These are phyloP conservation scores for Linnemannia zychae DNA, from an alignment of 192 early-diverging fungal genomes.

Conservation along the genomic window DNA sequence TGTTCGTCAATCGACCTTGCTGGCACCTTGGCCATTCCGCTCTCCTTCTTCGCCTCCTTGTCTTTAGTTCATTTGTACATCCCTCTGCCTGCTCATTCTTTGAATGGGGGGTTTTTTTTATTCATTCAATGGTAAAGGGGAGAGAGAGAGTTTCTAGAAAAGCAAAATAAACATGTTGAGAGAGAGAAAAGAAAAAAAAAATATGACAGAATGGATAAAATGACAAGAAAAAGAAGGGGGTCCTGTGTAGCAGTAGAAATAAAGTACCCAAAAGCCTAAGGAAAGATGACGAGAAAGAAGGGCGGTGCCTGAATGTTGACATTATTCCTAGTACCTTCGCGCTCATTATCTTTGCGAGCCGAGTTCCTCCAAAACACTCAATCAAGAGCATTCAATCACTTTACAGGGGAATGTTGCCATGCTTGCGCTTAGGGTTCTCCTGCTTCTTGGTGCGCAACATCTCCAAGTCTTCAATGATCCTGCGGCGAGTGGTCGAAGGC, in stretches of 20 bases:
- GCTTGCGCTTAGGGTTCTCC: constrained; percentile 90
- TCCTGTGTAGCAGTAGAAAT: neutral
- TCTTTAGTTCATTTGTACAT: neutral
- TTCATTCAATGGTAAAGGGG: neutral
- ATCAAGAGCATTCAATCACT: neutral
- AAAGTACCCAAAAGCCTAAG: neutral
- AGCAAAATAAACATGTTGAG: neutral
- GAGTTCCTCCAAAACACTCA: neutral
- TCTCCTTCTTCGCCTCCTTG: neutral
- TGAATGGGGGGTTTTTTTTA: neutral
- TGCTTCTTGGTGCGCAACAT: constrained; percentile 84
- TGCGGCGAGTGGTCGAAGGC: constrained; percentile 78
- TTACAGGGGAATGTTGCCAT: constrained; percentile 95
- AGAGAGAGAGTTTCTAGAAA: neutral
- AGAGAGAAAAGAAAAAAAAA: neutral
- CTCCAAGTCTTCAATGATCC: constrained; percentile 91
- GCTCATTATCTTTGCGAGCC: neutral
- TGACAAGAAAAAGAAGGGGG: neutral
- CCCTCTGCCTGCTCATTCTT: neutral
- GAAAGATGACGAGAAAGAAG: neutral
- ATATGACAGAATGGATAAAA: constrained; percentile 1
- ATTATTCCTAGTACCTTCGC: neutral
- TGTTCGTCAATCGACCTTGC: neutral
- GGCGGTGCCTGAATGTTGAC: neutral
- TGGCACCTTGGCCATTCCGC: neutral